Evolutionary conservation across 768 basidiomycete genomes (phyloP), one percentile per base, ranked within the genome.

Genomic region (Boletellus emodensis): DNA sequence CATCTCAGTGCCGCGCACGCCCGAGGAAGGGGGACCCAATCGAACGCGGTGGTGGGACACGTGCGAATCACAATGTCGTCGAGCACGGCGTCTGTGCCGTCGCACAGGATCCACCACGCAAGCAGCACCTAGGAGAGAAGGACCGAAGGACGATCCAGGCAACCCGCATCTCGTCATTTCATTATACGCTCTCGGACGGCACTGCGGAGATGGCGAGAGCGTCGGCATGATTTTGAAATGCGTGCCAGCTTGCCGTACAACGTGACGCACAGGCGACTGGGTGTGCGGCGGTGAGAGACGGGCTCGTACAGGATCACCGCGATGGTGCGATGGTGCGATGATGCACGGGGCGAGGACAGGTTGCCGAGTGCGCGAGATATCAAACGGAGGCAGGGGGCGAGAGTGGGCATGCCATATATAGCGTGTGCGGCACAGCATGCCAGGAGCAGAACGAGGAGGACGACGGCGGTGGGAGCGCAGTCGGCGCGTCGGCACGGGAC

Each of bases 121-220:
- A 4, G 35, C 32, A 52, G 36, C 60, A 57, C 39, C 58, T 63
- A 60, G 61, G 58, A 65, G 41, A 54, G 58, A 65, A 62, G 63
- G 26, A 36, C 17, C 7, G 50, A 59, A 54, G 51, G 57, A 42
- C 59, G 43, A 62, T 60, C 54, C 51, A 59, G 62, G 42, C 49
- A 43, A 32, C 12, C 59, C 47, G 44, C 14, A 46, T 64, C 59
- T 58, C 61, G 61, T 64, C 40, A 63, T 51, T 60, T 64, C 62
- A 61, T 64, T 56, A 53, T 56, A 40, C 32, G 51, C 39, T 42
- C 49, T 39, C 18, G 47, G 45, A 62, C 51, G 59, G 60, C 44
- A 46, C 36, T 60, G 60, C 57, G 62, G 60, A 65, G 55, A 63
- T 62, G 63, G 59, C 40, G 32, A 49, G 7, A 11, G 9, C 4